These are phyloP conservation scores for Lignosus rhinocerotis DNA, from an alignment of 1,284 basidiomycete species.

Conservation along the genomic window DNA sequence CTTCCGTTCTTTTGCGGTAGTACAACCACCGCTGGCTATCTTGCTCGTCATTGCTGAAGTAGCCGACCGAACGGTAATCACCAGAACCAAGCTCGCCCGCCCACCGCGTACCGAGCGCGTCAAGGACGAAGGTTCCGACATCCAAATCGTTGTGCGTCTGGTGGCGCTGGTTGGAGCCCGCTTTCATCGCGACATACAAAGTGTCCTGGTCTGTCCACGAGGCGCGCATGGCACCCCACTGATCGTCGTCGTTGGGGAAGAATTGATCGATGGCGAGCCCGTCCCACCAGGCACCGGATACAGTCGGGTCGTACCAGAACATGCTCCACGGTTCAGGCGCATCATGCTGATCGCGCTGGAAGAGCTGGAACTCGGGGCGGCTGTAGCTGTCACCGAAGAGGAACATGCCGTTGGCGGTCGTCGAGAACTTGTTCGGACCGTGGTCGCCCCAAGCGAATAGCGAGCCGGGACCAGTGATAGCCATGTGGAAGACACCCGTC, in stretches of 20 bases:
- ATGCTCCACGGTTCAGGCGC: constrained; percentile 90
- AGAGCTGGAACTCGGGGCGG: constrained; percentile 77
- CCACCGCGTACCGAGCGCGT: constrained; percentile 94
- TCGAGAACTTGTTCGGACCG: constrained; percentile 93
- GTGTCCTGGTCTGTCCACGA: constrained; percentile 90
- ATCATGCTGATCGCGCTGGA: constrained; percentile 92
- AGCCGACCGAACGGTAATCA: constrained; percentile 73
- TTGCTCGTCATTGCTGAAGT: constrained; percentile 76
- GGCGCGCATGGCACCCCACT: constrained; percentile 91
- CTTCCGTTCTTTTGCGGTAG: constrained; percentile 95
- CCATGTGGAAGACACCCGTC: constrained; percentile 92
- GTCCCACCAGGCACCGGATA: constrained; percentile 91
- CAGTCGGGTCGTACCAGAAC: constrained; percentile 95
- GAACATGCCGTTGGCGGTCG: constrained; percentile 77
- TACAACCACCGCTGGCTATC: constrained; percentile 80
- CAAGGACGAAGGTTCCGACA: constrained; percentile 91
- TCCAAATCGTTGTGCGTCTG: constrained; percentile 96
- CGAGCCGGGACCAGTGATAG: constrained; percentile 80
- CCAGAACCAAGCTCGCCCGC: constrained; percentile 92
- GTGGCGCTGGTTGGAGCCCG: constrained; percentile 73
- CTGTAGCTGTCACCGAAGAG: constrained; percentile 73
- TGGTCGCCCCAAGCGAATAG: constrained; percentile 92
- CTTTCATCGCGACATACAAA: constrained; percentile 87
- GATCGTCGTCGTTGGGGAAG: constrained; percentile 70
- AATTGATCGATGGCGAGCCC: constrained; percentile 79